Evolutionary conservation across 2,329 filamentous ascomycete genomes (phyloP).

Genomic region (Balansia obtecta): DNA sequence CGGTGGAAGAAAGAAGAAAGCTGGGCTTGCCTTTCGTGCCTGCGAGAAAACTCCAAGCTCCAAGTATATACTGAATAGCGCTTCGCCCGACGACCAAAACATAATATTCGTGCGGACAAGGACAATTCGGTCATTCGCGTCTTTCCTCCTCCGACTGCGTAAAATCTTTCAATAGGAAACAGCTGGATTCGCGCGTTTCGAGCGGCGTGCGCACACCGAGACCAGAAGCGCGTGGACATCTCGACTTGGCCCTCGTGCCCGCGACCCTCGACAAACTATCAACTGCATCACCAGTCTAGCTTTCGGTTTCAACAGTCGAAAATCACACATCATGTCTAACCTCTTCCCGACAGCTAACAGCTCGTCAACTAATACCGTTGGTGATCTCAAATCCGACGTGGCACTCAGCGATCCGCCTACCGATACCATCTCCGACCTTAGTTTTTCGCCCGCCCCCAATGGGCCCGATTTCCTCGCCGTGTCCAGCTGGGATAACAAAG

Average conservation of each 20-base stretch:
- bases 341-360: constrained; percentile 44
- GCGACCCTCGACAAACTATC: not conserved
- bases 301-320: not conserved
- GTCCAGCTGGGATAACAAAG: constrained; percentile 94
- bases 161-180: not conserved
- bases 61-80: not conserved
- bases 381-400: constrained; percentile 85
- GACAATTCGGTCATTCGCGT: too few species aligned
- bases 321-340: constrained; percentile 45
- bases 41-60: not conserved
- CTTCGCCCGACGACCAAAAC: too few species aligned
- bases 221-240: not conserved
- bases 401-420: constrained; percentile 65
- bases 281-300: constrained; percentile 4
- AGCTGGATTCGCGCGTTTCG: not conserved
- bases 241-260: not conserved
- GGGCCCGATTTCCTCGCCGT: constrained; percentile 69
- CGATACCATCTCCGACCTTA: constrained; percentile 79
- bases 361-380: constrained; percentile 58
- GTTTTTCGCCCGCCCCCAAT: constrained; percentile 56
- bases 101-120: too few species aligned
- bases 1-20: not conserved
- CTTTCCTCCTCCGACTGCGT: not conserved
- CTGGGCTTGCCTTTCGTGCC: not conserved
- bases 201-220: not conserved